Evolutionary conservation across 2,329 filamentous ascomycete species (phyloP).

Genomic region (Nigrospora oryzae): DNA sequence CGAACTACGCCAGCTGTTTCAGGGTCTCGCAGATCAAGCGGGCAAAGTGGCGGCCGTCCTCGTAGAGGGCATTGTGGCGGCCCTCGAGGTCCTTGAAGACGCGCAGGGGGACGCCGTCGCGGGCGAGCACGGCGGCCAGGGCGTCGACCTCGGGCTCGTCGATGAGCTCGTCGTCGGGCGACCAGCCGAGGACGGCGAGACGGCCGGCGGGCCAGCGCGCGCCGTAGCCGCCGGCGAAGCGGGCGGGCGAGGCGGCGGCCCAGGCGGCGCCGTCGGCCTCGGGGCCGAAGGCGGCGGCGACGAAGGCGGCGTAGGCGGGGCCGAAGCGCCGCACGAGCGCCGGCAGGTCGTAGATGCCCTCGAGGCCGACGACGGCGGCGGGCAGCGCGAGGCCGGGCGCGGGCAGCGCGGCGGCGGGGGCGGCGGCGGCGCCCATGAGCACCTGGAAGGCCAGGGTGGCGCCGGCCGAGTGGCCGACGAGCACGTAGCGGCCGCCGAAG

Average conservation of each 20-base stretch:
- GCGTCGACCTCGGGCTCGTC: conserved; percentile 48
- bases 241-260: conserved; percentile 46
- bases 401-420: conserved; percentile 5
- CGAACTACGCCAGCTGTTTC: background rate
- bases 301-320: conserved; percentile 46
- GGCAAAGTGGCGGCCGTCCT: conserved; percentile 32
- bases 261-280: conserved; percentile 35
- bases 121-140: conserved; percentile 41
- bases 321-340: conserved; percentile 38
- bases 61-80: conserved; percentile 57
- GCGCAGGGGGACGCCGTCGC: conserved; percentile 26
- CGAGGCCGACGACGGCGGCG: conserved; percentile 48
- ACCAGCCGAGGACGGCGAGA: conserved; percentile 31
- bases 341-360: conserved; percentile 59
- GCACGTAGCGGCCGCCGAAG: conserved; percentile 38
- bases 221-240: conserved; percentile 30
- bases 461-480: conserved; percentile 56
- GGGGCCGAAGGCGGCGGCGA: conserved; percentile 51
- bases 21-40: background rate
- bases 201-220: conserved; percentile 24
- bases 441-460: conserved; percentile 56
- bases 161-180: conserved; percentile 39
- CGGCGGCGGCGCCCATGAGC: conserved; percentile 32
- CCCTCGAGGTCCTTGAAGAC: conserved; percentile 41
- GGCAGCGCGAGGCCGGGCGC: conserved; percentile 29